These are phyloP conservation scores for Penicillium angulare DNA, from an alignment of 495 filamentous ascomycete genomes.

Conservation along the genomic window DNA sequence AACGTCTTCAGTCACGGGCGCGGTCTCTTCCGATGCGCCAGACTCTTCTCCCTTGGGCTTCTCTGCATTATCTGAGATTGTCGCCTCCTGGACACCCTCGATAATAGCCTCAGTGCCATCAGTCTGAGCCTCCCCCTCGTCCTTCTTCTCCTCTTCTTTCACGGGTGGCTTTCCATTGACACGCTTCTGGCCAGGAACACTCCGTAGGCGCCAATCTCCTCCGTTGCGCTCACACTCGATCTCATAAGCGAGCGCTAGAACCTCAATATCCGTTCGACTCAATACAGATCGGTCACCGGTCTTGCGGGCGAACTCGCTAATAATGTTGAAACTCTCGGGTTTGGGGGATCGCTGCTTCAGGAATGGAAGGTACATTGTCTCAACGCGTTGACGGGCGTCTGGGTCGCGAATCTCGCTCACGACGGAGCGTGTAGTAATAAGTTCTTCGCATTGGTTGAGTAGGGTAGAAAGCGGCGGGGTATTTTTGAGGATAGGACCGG, in stretches of 20 bases:
- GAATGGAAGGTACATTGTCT: slow-evolving; percentile 82
- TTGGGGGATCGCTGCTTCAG: slow-evolving; percentile 70
- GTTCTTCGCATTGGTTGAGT: slow-evolving; percentile 66
- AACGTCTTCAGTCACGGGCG: neutral
- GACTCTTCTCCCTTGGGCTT: slow-evolving; percentile 16
- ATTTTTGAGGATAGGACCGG: slow-evolving; percentile 89
- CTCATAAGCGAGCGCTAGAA: slow-evolving; percentile 90
- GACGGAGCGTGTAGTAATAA: slow-evolving; percentile 85
- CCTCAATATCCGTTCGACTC: slow-evolving; percentile 81
- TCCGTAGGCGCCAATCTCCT: slow-evolving; percentile 79
- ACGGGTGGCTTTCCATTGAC: slow-evolving; percentile 68
- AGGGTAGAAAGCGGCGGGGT: slow-evolving; percentile 77
- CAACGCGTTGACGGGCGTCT: slow-evolving; percentile 73
- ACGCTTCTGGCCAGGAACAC: slow-evolving; percentile 70
- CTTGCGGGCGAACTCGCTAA: slow-evolving; percentile 83
- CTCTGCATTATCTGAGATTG: slow-evolving; percentile 17
- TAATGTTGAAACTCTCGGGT: slow-evolving; percentile 69
- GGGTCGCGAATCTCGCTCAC: slow-evolving; percentile 86
- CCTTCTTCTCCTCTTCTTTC: slow-evolving; percentile 27
- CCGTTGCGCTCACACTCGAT: slow-evolving; percentile 80
- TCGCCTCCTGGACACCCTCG: slow-evolving; percentile 27
- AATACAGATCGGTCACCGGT: slow-evolving; percentile 88
- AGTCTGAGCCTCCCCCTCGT: slow-evolving; percentile 24
- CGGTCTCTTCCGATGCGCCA: slow-evolving; percentile 6
- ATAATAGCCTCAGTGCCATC: slow-evolving; percentile 31